Evolutionary conservation across 495 filamentous ascomycete genomes (phyloP).

Genomic region (Hyaloscypha variabilis): DNA sequence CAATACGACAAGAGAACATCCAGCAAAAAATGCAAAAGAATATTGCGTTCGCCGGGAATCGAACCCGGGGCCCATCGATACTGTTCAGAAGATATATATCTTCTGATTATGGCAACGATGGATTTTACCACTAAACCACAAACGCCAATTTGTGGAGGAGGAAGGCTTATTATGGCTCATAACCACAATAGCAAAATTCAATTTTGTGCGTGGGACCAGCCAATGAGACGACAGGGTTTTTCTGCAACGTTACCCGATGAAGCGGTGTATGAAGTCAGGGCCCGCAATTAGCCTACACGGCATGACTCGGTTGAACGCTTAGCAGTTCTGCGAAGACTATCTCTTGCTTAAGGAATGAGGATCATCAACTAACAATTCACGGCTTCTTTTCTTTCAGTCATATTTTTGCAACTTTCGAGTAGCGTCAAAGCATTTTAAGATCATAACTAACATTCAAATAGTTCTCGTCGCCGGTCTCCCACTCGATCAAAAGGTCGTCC

Average conservation of each 20-base stretch:
- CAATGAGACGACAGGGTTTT: not conserved
- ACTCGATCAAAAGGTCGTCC: slow-evolving; percentile 88
- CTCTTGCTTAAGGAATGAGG: not conserved
- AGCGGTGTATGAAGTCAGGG: not conserved
- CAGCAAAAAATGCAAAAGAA: slow-evolving; percentile 20
- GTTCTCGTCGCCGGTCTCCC: slow-evolving; percentile 84
- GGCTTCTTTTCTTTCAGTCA: not conserved
- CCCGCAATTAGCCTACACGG: slow-evolving; percentile 5
- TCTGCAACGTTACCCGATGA: not conserved
- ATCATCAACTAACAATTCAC: not conserved
- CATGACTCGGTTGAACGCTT: not conserved
- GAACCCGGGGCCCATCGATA: slow-evolving; percentile 33
- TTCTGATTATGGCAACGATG: slow-evolving; percentile 26
- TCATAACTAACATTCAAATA: slow-evolving; percentile 23
- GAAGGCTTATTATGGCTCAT: slow-evolving; percentile 6
- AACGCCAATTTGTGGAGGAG: slow-evolving; percentile 8
- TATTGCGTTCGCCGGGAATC: slow-evolving; percentile 31
- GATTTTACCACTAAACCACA: slow-evolving; percentile 35
- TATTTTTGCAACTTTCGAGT: not conserved
- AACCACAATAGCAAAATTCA: not conserved
- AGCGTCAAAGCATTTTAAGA: not conserved
- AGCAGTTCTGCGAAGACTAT: not conserved
- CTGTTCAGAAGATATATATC: not conserved
- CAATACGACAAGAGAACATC: too few relatives aligned
- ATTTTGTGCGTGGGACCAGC: slow-evolving; percentile 5